Evolutionary conservation across 169 alveolate species (phyloP).

Genomic region (Theileria luwenshuni): DNA sequence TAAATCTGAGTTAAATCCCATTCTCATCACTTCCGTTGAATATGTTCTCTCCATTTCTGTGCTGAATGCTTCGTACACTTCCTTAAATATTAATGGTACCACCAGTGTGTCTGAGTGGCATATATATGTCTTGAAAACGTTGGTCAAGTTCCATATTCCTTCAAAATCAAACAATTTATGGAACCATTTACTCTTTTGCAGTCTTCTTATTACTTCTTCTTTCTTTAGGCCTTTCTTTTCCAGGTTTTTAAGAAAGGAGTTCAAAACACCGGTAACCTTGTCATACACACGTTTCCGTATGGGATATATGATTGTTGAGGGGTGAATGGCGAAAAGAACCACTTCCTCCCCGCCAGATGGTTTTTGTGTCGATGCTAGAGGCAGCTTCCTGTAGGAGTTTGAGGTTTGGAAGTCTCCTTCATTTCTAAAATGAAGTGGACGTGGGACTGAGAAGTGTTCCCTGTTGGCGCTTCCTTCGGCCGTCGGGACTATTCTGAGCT

Average conservation of each 20-base stretch:
- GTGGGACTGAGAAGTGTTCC: conserved; percentile 23
- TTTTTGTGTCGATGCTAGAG: neutral
- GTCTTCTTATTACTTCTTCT: conserved; percentile 34
- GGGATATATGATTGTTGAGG: conserved; percentile 48
- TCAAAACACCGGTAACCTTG: conserved; percentile 33
- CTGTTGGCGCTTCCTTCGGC: conserved; percentile 11
- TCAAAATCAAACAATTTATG: conserved; percentile 42
- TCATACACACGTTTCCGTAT: conserved; percentile 41
- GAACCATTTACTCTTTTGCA: conserved; percentile 50
- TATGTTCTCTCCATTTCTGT: conserved; percentile 52
- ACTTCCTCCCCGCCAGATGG: conserved; percentile 37
- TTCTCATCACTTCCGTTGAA: conserved; percentile 34
- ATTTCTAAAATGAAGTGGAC: conserved; percentile 14
- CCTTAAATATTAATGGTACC: conserved; percentile 55
- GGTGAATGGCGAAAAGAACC: conserved; percentile 64
- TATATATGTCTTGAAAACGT: conserved; percentile 57
- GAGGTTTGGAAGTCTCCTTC: neutral
- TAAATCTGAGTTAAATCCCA: conserved; percentile 1
- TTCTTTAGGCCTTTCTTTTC: conserved; percentile 44
- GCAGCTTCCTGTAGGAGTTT: neutral
- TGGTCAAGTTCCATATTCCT: conserved; percentile 42
- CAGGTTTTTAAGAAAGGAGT: conserved; percentile 36
- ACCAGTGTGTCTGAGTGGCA: conserved; percentile 59
- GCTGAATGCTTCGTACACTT: conserved; percentile 53
- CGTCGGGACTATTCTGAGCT: conserved; percentile 27